A percentile compares a stretch with the other conserved stretches of the same genome.
Evolutionary conservation across 306 rosid species (phyloP).

Genomic region (Castanea mollissima): DNA sequence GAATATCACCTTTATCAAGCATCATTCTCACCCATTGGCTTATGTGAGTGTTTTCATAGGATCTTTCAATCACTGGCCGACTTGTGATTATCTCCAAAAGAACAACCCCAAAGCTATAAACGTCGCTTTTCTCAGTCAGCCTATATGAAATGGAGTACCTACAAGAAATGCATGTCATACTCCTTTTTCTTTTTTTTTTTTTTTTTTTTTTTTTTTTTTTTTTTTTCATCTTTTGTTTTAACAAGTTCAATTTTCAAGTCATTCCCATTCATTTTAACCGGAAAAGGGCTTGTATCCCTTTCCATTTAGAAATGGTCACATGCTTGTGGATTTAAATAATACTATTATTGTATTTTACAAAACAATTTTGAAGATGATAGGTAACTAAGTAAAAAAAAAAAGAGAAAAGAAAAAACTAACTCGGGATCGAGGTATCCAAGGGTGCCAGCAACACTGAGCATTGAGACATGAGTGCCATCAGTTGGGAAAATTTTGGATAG

Average conservation of each 20-base stretch:
- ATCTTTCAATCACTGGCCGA: not conserved
- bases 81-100: slow-evolving; percentile 11
- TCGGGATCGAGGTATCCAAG: slow-evolving; percentile 42
- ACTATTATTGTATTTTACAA: too few species aligned
- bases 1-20: slow-evolving; percentile 11
- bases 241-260: too few species aligned
- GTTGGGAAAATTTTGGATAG: slow-evolving; percentile 33
- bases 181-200: not conserved
- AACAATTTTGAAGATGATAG: too few species aligned
- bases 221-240: not conserved
- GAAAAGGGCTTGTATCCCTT: not conserved
- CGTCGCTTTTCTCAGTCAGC: slow-evolving; percentile 18
- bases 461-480: slow-evolving; percentile 30
- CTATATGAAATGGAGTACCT: not conserved
- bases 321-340: too few species aligned
- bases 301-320: not conserved
- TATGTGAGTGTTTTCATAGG: not conserved
- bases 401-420: slow-evolving; percentile 25
- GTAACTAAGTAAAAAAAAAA: not conserved
- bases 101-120: slow-evolving; percentile 25
- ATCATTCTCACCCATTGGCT: not conserved
- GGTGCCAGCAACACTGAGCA: slow-evolving; percentile 38
- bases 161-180: not conserved
- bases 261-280: too few species aligned
- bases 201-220: not conserved